These are phyloP conservation scores for Gnomoniopsis sp. DNA, from an alignment of 2,329 filamentous ascomycete species.

Conservation along the genomic window DNA sequence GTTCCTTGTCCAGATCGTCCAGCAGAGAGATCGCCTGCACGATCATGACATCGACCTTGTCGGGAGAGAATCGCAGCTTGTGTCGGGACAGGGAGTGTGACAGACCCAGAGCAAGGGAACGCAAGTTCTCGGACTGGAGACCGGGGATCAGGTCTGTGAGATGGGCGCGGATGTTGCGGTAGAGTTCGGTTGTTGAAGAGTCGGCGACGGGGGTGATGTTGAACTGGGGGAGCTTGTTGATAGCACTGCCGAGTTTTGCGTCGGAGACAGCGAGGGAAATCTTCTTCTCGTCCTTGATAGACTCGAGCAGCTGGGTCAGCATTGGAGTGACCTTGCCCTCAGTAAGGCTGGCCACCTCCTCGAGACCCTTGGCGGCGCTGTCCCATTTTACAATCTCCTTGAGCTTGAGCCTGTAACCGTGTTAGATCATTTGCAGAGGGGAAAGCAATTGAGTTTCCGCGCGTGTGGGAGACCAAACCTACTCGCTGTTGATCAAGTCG, in stretches of 20 bases:
- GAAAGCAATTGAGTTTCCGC: not conserved
- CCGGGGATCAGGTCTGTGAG: conserved; percentile 87
- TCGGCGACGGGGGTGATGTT: conserved; percentile 81
- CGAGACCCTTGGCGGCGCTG: conserved; percentile 82
- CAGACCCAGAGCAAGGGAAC: conserved; percentile 92
- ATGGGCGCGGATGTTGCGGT: conserved; percentile 90
- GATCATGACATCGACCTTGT: conserved; percentile 99
- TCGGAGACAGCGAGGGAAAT: conserved; percentile 91
- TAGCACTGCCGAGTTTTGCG: conserved; percentile 85
- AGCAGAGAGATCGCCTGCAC: conserved; percentile 93
- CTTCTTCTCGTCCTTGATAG: conserved; percentile 97
- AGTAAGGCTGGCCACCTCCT: conserved; percentile 83
- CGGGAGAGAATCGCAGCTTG: conserved; percentile 97
- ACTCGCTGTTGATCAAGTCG: conserved; percentile 84
- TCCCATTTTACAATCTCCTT: conserved; percentile 98
- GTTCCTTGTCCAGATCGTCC: conserved; percentile 96
- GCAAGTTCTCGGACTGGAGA: conserved; percentile 78
- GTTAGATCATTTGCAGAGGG: conserved; percentile 15
- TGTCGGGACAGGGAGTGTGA: conserved; percentile 95
- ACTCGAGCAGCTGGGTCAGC: conserved; percentile 76
- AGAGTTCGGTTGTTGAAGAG: conserved; percentile 79
- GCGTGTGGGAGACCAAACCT: conserved; percentile 37
- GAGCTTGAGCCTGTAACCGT: conserved; percentile 69
- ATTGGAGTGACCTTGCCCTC: conserved; percentile 94
- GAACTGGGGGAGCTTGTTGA: conserved; percentile 86